Evolutionary conservation across 345 rosid genomes (phyloP), one percentile per base, ranked within the genome.

Genomic region (Streptanthus diversifolius): DNA sequence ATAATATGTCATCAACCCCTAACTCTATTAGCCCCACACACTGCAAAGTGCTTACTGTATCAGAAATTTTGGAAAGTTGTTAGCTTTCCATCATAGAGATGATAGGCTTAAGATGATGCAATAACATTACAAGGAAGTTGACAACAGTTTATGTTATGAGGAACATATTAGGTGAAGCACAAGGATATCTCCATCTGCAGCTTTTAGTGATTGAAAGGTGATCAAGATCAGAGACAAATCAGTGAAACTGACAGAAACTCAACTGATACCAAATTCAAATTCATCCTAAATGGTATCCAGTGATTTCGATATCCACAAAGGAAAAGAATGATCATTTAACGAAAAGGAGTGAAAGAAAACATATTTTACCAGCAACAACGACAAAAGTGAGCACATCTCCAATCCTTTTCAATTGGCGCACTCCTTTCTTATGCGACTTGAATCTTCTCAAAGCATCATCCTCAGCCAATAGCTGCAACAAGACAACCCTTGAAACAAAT

Each of bases 361-460:
- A n/a, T n/a, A n/a, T n/a, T n/a, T 7, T 43, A 55, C 98, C 97
- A 82, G 98, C 97, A 69, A 92, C 86, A 47, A 88, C 90, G 15
- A 83, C 87, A 66, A 86, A n/a, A 0, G 93, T 95, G 55, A 95
- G 97, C 71, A 87, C 85, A 84, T 92, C 96, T 54, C 93, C 93
- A 14, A 92, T 21, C 66, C 83, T 87, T 66, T 88, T 92, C 78
- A 90, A 30, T 8, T 14, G 49, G 64, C 70, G 60, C 10, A 87
- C 97, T 12, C 86, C 35, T 84, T 80, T 86, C 81, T 85, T 88
- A 63, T 86, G 80, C 8, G 99, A 92, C 75, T 92, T 90, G 86
- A 85, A 95, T 63, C 85, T 81, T 39, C 81, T 83, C 57, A 95
- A 83, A 49, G 84, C 80, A 2, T 89, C 89, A 74, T 95, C 90